These are phyloP conservation scores for Prunus mume DNA, from an alignment of 306 rosid genomes.

Conservation along the genomic window DNA sequence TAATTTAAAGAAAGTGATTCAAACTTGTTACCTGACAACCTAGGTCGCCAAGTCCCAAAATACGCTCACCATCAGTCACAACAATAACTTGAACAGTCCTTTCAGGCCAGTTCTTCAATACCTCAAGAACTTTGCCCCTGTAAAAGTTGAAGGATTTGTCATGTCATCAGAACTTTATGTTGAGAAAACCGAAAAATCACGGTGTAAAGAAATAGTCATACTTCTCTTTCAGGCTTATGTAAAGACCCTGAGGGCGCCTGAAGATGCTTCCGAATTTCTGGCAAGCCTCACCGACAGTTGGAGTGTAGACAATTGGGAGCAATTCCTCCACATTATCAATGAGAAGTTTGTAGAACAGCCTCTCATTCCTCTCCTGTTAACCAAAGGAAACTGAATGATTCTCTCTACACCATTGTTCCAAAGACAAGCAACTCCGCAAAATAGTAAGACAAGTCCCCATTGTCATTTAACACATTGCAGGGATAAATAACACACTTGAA, in stretches of 20 bases:
- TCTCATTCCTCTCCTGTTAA: slow-evolving; percentile 87
- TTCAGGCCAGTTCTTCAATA: slow-evolving; percentile 94
- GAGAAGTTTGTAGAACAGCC: slow-evolving; percentile 84
- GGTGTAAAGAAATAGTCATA: slow-evolving; percentile 21
- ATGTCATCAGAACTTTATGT: slow-evolving; percentile 3
- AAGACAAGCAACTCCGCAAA: no score
- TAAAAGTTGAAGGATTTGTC: slow-evolving; percentile 18
- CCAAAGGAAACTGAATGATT: slow-evolving; percentile 9
- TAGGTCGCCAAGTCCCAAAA: slow-evolving; percentile 96
- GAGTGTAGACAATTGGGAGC: slow-evolving; percentile 90
- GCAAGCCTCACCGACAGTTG: slow-evolving; percentile 95
- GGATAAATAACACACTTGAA: background rate
- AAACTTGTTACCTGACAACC: slow-evolving; percentile 79
- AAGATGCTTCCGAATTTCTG: slow-evolving; percentile 95
- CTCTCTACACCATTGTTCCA: background rate
- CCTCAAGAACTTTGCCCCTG: slow-evolving; percentile 93
- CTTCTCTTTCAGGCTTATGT: slow-evolving; percentile 96
- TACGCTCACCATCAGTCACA: slow-evolving; percentile 94
- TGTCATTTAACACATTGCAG: background rate
- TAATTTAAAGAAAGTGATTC: slow-evolving; percentile 2
- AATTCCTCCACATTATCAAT: slow-evolving; percentile 81
- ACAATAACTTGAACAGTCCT: slow-evolving; percentile 82
- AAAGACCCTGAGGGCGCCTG: slow-evolving; percentile 97
- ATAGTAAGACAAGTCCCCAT: no score
- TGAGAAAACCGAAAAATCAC: slow-evolving; percentile 6